phyloP scores from a whole-genome alignment of 1,139 yeast genomes.

The Pichia sp. region DNA sequence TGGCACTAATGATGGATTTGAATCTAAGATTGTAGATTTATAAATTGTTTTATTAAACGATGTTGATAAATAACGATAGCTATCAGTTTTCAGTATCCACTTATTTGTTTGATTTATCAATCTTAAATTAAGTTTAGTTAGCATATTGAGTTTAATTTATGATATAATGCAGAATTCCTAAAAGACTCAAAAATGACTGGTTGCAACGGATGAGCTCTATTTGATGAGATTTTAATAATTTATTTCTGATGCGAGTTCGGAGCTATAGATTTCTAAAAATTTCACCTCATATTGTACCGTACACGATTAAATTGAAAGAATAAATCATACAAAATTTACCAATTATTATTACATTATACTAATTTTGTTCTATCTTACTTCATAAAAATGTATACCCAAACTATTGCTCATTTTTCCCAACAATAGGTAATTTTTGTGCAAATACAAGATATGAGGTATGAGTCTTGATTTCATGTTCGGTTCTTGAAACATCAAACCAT shows the following conservation, averaged over 20 bases:
- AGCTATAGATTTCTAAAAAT: not conserved
- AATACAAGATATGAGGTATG: slow-evolving; percentile 94
- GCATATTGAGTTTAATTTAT: not conserved
- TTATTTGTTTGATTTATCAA: not conserved
- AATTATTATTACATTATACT: not conserved
- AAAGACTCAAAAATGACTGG: too few species aligned
- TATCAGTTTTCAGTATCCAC: not conserved
- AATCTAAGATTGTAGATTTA: not conserved
- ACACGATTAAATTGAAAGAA: not conserved
- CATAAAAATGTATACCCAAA: not conserved
- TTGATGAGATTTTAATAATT: too few species aligned
- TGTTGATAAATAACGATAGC: not conserved
- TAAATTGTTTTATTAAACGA: not conserved
- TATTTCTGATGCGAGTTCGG: not conserved
- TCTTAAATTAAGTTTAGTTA: not conserved
- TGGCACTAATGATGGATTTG: slow-evolving; percentile 7
- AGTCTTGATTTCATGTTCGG: slow-evolving; percentile 80
- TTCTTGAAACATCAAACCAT: slow-evolving; percentile 79
- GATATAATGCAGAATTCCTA: not conserved
- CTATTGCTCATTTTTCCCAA: not conserved
- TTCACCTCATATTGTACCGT: too few species aligned
- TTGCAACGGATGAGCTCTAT: too few species aligned
- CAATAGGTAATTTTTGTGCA: slow-evolving; percentile 44
- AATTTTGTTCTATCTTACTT: not conserved
- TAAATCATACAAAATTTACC: not conserved